phyloP scores from a whole-genome alignment of 208 protist genomes.

The Dictyostelium gargantuum region DNA sequence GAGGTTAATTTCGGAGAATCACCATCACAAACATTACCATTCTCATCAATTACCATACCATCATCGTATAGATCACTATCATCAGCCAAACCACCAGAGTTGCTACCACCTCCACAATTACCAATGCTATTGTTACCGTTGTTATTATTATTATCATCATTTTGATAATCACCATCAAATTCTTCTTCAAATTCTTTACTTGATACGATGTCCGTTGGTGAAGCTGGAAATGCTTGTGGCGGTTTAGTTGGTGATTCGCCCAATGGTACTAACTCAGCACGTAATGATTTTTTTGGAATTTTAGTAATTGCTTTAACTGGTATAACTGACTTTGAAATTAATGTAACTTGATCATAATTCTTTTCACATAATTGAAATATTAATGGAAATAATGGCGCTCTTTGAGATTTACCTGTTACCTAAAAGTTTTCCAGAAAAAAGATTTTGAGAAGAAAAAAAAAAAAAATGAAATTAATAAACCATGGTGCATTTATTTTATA shows the following conservation, averaged over 20 bases:
- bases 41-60: background rate
- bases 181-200: background rate
- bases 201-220: background rate
- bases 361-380: conserved; percentile 61
- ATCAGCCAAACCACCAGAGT: background rate
- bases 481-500: background rate
- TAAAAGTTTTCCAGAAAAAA: background rate
- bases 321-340: conserved; percentile 44
- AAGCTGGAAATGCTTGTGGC: conserved; percentile 14
- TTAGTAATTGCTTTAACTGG: conserved; percentile 58
- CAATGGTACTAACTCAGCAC: conserved; percentile 29
- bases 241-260: conserved; percentile 18
- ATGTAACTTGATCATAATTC: conserved; percentile 43
- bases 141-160: background rate
- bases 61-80: background rate
- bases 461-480: background rate
- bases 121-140: background rate
- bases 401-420: conserved; percentile 55
- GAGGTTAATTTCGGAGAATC: background rate
- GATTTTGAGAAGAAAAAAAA: background rate
- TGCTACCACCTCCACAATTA: background rate
- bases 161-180: background rate
- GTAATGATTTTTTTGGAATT: conserved; percentile 59
- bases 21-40: background rate
- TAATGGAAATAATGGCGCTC: conserved; percentile 43